phyloP scores from a whole-genome alignment of 2,329 filamentous ascomycete genomes.

The Botrytis elliptica region DNA sequence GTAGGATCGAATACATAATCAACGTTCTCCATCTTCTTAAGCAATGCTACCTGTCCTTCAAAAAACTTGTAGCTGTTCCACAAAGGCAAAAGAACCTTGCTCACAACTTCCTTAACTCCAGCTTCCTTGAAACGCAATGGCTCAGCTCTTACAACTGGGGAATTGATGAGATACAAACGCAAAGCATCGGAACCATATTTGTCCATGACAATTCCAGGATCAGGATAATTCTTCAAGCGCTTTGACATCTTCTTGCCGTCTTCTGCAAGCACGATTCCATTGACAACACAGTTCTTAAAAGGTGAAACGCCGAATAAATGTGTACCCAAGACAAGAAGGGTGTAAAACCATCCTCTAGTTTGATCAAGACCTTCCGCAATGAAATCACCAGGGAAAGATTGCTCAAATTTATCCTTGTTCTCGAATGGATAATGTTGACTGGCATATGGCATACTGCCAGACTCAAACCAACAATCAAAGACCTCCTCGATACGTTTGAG shows the following conservation, averaged over 20 bases:
- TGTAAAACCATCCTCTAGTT: constrained; percentile 97
- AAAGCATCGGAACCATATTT: constrained; percentile 91
- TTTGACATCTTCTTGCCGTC: constrained; percentile 99
- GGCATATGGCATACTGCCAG: constrained; percentile 92
- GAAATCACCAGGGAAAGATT: constrained; percentile 86
- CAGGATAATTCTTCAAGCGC: constrained; percentile 92
- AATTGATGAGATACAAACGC: constrained; percentile 94
- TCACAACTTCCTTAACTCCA: constrained; percentile 92
- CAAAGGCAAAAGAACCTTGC: constrained; percentile 82
- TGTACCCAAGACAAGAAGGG: constrained; percentile 80
- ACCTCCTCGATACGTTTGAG: constrained; percentile 81
- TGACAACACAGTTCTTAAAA: constrained; percentile 96
- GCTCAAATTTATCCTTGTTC: constrained; percentile 76
- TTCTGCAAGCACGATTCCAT: constrained; percentile 88
- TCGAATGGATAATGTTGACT: constrained; percentile 91
- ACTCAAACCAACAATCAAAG: constrained; percentile 97
- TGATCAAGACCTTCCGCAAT: constrained; percentile 93
- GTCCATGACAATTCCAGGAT: constrained; percentile 77
- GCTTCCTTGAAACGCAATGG: constrained; percentile 87
- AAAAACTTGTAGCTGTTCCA: constrained; percentile 99
- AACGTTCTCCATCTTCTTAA: constrained; percentile 80
- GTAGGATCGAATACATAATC: constrained; percentile 78
- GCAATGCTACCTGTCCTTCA: constrained; percentile 77
- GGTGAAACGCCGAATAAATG: constrained; percentile 82
- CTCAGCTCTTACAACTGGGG: constrained; percentile 88